Conservation (phyloP, 768 basidiomycete genomes). For the Hericium rajendrae region DNA sequence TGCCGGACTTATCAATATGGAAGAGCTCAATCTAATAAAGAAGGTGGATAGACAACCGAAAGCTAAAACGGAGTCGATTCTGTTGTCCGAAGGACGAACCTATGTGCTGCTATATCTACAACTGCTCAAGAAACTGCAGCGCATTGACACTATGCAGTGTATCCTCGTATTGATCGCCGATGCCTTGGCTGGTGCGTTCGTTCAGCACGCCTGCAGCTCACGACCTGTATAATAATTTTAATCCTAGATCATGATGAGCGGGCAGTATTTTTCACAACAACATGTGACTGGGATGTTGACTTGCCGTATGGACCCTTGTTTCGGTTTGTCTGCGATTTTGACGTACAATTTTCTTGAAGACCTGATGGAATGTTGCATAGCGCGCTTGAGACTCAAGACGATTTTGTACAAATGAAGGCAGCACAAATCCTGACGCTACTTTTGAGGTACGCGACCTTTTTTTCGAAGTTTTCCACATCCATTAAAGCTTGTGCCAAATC, state of each 20-base stretch:
- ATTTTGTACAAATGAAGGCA: slow-evolving; percentile 90
- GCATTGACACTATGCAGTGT: slow-evolving; percentile 82
- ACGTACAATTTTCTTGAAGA: neutral
- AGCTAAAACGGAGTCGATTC: slow-evolving; percentile 63
- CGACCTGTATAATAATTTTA: neutral
- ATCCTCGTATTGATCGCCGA: slow-evolving; percentile 84
- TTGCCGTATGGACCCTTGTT: slow-evolving; percentile 75
- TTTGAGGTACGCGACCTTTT: slow-evolving; percentile 44
- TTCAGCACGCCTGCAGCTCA: neutral
- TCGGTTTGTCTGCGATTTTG: slow-evolving; percentile 34
- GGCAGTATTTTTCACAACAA: slow-evolving; percentile 60
- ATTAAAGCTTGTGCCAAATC: neutral
- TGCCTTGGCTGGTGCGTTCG: slow-evolving; percentile 61
- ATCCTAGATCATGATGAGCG: slow-evolving; percentile 77
- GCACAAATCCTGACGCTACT: slow-evolving; percentile 83
- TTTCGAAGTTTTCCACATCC: neutral
- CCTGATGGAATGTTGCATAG: slow-evolving; percentile 28
- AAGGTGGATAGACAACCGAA: slow-evolving; percentile 77
- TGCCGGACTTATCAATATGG: slow-evolving; percentile 78
- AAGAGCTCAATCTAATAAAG: slow-evolving; percentile 84
- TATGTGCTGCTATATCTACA: slow-evolving; percentile 88
- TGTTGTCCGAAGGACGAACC: slow-evolving; percentile 71
- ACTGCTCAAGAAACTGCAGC: slow-evolving; percentile 76
- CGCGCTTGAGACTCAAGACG: slow-evolving; percentile 77
- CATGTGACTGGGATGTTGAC: slow-evolving; percentile 60